These are phyloP conservation scores for Talaromyces liani DNA, from an alignment of 495 filamentous ascomycete species.

Conservation along the genomic window DNA sequence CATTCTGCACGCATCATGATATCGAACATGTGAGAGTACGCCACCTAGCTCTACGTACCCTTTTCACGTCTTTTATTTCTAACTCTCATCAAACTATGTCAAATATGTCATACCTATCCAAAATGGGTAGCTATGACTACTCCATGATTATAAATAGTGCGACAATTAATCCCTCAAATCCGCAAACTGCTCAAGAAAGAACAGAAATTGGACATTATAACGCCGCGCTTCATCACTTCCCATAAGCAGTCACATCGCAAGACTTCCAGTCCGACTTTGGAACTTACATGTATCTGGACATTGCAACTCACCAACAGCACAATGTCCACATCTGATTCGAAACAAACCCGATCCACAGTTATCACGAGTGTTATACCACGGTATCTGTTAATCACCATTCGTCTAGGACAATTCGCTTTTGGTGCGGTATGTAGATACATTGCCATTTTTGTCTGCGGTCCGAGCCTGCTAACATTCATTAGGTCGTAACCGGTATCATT, in stretches of 20 bases:
- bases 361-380: conserved; percentile 43
- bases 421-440: conserved; percentile 24
- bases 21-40: background rate
- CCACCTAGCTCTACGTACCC: background rate
- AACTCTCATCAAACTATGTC: background rate
- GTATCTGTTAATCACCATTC: conserved; percentile 39
- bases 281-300: background rate
- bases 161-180: background rate
- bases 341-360: background rate
- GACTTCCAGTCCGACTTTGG: background rate
- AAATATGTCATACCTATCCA: background rate
- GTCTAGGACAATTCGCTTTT: conserved; percentile 34
- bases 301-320: background rate
- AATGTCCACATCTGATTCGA: background rate
- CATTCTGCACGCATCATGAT: background rate
- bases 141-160: background rate
- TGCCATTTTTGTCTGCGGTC: background rate
- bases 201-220: background rate
- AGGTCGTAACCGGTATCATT: conserved; percentile 51
- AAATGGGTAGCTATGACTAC: background rate
- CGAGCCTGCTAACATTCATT: background rate
- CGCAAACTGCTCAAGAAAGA: background rate
- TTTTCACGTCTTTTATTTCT: background rate
- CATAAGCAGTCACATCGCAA: background rate
- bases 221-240: background rate